Evolutionary conservation across 768 basidiomycete species (phyloP).

Genomic region (Naganishia randhawae): DNA sequence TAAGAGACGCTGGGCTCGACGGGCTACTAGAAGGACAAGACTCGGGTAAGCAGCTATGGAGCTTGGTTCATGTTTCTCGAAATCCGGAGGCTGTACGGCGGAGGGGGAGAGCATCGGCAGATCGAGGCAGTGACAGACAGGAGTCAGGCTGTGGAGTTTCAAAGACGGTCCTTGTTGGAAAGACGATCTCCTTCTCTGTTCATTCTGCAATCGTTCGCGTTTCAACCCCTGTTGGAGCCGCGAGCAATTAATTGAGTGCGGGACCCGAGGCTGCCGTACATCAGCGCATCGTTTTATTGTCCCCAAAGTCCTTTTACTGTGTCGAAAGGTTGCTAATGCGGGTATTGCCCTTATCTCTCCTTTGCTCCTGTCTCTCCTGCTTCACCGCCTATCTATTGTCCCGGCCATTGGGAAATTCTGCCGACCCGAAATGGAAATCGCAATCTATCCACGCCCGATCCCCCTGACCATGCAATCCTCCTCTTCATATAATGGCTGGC

Average conservation of each 20-base stretch:
- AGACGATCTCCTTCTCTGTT: background rate
- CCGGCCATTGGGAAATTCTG: background rate
- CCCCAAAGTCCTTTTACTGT: slow-evolving; percentile 4
- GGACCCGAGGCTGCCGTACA: background rate
- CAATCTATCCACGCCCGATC: background rate
- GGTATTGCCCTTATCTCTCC: background rate
- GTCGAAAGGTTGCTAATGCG: background rate
- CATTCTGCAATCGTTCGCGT: background rate
- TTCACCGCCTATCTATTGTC: background rate
- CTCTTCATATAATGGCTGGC: slow-evolving; percentile 3
- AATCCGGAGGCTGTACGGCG: background rate
- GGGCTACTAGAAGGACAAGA: background rate
- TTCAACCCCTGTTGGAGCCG: background rate
- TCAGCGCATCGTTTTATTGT: background rate
- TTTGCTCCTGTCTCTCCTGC: background rate
- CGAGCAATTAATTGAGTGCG: background rate
- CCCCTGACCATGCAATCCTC: background rate
- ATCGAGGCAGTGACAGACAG: background rate
- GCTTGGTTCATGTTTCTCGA: background rate
- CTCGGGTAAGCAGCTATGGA: background rate
- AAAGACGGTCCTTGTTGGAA: background rate
- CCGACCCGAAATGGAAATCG: too few species aligned
- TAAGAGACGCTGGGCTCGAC: background rate
- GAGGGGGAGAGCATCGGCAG: background rate
- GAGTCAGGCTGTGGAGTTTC: background rate